Base-by-base conservation (phyloP, 1,284 basidiomycete species). In the Apiotrichum gamsii region DNA sequence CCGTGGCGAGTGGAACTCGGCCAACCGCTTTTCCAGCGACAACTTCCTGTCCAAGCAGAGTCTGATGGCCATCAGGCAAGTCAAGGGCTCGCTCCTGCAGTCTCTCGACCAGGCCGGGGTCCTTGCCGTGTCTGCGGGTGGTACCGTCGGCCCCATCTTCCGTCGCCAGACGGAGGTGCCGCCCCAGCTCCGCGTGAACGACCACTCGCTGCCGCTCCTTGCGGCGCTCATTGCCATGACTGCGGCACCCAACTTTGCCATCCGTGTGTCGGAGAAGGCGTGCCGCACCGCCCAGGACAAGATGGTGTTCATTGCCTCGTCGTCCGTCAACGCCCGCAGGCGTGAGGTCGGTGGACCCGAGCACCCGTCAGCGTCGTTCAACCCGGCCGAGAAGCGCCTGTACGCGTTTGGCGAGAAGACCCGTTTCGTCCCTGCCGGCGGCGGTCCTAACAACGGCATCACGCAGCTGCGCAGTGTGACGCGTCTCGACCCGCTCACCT, bases 31-130 rank as follows among this genome's bases (percentile, higher is more conserved):
- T 74, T 86, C 84, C 69, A 67, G 73, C 35, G 85, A 90, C 33
- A 96, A 96, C 70, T 96, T 95, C 77, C 76, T 96, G 46, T 82
- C 83, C 38, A 91, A 87, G 65, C 80, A 87, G 13, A 90, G 88
- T 0, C 72, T 97, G 39, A 70, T 89, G 15, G 78, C 84, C 68
- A 88, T 96, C 48, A 81, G 86, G 62, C 89, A 88, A 73, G 81
- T 94, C 63, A 89, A 88, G 70, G 76, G 75, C 8, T 89, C 91
- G 57, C 75, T 97, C 20, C 72, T 94, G 42, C 82, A 84, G 64
- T 80, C 84, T 4, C 74, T 96, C 47, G 83, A 87, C 62, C 79
- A 84, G 57, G 82, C 84, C 14, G 88, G 90, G n/a, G 81, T 90
- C 37, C 80, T 90, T 44, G 81, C 83, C 43, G 78, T 87, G 33